These are phyloP conservation scores for Colletotrichum chlorophyti DNA, from an alignment of 2,329 filamentous ascomycete genomes.

Conservation along the genomic window DNA sequence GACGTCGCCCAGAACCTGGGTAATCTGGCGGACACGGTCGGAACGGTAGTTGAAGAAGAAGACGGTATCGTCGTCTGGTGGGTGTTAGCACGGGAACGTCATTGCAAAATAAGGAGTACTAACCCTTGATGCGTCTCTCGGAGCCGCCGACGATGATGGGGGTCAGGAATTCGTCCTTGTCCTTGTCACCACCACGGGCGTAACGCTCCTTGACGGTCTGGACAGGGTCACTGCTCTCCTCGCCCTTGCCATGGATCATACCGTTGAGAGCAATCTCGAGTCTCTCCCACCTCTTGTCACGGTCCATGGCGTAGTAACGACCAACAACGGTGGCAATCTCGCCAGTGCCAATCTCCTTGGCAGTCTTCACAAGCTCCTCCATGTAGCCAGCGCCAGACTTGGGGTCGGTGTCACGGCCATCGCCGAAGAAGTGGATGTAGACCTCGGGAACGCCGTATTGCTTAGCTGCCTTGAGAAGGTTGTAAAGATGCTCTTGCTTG, in stretches of 20 bases:
- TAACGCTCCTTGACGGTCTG: conserved; percentile 89
- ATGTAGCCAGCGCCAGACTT: conserved; percentile 91
- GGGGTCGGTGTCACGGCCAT: conserved; percentile 96
- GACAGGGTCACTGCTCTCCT: conserved; percentile 83
- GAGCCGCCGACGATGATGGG: conserved; percentile 93
- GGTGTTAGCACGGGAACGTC: conserved; percentile 4
- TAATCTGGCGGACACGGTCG: conserved; percentile 95
- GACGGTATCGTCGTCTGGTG: conserved; percentile 83
- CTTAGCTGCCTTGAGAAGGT: conserved; percentile 89
- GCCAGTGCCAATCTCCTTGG: conserved; percentile 84
- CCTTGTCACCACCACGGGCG: conserved; percentile 67
- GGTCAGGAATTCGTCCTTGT: conserved; percentile 98
- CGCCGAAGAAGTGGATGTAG: conserved; percentile 98
- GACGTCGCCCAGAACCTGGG: conserved; percentile 88
- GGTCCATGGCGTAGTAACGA: conserved; percentile 98
- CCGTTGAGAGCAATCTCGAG: conserved; percentile 90
- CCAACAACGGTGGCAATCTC: conserved; percentile 93
- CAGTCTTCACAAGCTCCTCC: conserved; percentile 81
- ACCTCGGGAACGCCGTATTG: conserved; percentile 86
- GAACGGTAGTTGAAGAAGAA: conserved; percentile 99
- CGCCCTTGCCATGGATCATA: conserved; percentile 84
- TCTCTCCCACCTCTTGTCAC: conserved; percentile 98
- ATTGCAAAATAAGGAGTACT: conserved; percentile 29
- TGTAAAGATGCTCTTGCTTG: conserved; percentile 92
- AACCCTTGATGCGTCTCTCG: conserved; percentile 84